Evolutionary conservation across 495 filamentous ascomycete genomes (phyloP), one percentile per base, ranked within the genome.

Genomic region (Bathelium albidoporum): DNA sequence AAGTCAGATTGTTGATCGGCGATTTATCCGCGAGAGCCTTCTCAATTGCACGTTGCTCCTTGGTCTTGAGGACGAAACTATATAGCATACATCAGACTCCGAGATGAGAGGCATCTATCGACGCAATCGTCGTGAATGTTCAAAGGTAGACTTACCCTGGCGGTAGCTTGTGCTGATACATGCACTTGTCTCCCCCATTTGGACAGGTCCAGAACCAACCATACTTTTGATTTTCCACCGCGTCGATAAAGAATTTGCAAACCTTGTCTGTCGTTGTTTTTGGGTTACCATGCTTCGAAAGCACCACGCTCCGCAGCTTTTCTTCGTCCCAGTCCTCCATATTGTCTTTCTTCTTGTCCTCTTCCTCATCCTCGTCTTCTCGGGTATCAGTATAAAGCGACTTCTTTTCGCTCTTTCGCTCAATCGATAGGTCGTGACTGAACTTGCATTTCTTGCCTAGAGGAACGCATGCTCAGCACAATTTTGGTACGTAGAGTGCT

Each of bases 141-240:
- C 22, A 55, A 26, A 28, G 5, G 32, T 31, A 34, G 49, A 68
- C 72, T 32, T 82, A 93, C 87, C 94, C 94, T 71, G 92, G 86
- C 65, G 94, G 94, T 71, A 99, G 83, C 65, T 87, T 90, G 74
- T 99, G 94, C 76, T 88, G 90, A 72, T 99, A 99, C 88, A 91
- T 97, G 87, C 94, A 99, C 76, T 95, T 89, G 75, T 99, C 87
- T 60, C 90, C 95, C 64, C 90, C 92, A 74, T 97, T 97, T 58
- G 94, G 94, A 84, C 94, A 99, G 39, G 81, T 79, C 94, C 94
- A 99, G 77, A 97, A 96, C 94, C 94, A 99, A 66, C 94, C 94
- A 69, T 99, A 99, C 78, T 97, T 97, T 68, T 88, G 87, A 68
- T 97, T 94, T 77, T 99, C 94, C 60, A 99, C 92, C 2, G 94